A percentile compares a stretch with the other conserved stretches of the same genome.
Conservation (phyloP, 2,329 filamentous ascomycete species). For the Ophiostoma angusticollis region DNA sequence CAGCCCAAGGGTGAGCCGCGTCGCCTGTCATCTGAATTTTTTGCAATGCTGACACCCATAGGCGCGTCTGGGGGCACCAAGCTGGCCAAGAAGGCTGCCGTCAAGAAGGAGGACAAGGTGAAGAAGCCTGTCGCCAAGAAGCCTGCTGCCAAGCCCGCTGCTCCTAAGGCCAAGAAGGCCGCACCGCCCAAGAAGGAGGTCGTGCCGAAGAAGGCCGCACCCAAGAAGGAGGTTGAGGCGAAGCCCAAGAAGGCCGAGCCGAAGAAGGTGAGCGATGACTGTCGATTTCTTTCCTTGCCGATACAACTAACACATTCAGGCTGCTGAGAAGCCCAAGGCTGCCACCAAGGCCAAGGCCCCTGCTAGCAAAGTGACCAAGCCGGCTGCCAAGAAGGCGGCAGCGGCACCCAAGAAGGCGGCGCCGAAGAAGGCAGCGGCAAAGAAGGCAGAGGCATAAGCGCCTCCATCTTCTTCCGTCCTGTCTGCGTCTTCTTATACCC, state of each 20-base stretch:
- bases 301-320: conserved; percentile 41
- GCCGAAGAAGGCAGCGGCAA: conserved; percentile 30
- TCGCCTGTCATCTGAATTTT: not conserved
- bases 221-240: conserved; percentile 23
- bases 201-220: conserved; percentile 18
- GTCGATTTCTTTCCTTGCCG: conserved; percentile 1
- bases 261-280: conserved; percentile 19
- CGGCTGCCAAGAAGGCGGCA: conserved; percentile 35
- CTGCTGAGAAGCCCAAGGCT: conserved; percentile 52
- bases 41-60: conserved; percentile 21
- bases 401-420: conserved; percentile 32
- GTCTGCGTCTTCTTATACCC: conserved; percentile 9
- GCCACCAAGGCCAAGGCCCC: conserved; percentile 71
- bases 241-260: conserved; percentile 21
- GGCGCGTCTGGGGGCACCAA: conserved; percentile 82
- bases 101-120: conserved; percentile 22
- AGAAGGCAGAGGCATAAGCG: conserved; percentile 12
- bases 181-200: conserved; percentile 22
- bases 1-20: conserved; percentile 70
- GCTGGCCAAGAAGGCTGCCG: conserved; percentile 63
- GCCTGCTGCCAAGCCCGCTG: conserved; percentile 22
- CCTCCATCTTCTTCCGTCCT: not conserved
- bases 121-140: conserved; percentile 23
- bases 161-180: conserved; percentile 24
- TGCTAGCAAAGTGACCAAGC: conserved; percentile 31